phyloP scores from a whole-genome alignment of 2,329 filamentous ascomycete genomes.

The Acephala macrosclerotiorum region DNA sequence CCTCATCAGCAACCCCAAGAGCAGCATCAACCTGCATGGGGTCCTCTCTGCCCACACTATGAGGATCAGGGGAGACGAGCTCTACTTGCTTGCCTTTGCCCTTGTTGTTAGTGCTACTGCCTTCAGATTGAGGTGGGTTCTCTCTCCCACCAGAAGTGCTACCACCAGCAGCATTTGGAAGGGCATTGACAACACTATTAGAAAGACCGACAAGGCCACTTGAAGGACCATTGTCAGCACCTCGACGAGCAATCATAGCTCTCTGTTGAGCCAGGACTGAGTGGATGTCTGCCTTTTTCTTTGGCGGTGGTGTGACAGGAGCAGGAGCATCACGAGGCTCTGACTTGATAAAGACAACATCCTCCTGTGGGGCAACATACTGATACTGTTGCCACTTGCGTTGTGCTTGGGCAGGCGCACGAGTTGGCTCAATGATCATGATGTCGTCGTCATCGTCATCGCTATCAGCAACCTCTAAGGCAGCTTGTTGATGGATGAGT shows the following conservation, averaged over 20 bases:
- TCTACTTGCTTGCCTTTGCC: background rate
- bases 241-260: background rate
- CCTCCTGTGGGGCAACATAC: background rate
- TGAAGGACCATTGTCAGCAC: no score
- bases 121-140: background rate
- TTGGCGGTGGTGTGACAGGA: background rate
- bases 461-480: background rate
- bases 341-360: constrained; percentile 17
- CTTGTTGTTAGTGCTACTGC: background rate
- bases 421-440: constrained; percentile 13
- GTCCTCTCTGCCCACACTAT: background rate
- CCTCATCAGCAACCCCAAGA: constrained; percentile 20
- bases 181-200: no score
- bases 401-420: constrained; percentile 11
- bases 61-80: background rate
- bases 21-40: constrained; percentile 20
- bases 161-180: background rate
- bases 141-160: background rate
- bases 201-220: no score
- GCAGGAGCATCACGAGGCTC: constrained; percentile 10
- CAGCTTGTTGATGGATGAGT: background rate
- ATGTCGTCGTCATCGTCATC: constrained; percentile 18
- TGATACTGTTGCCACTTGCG: constrained; percentile 9
- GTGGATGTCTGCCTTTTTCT: background rate
- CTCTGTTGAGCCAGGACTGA: background rate